These are phyloP conservation scores for Saturnispora galanensis DNA, from an alignment of 805 yeast genomes.

Conservation along the genomic window DNA sequence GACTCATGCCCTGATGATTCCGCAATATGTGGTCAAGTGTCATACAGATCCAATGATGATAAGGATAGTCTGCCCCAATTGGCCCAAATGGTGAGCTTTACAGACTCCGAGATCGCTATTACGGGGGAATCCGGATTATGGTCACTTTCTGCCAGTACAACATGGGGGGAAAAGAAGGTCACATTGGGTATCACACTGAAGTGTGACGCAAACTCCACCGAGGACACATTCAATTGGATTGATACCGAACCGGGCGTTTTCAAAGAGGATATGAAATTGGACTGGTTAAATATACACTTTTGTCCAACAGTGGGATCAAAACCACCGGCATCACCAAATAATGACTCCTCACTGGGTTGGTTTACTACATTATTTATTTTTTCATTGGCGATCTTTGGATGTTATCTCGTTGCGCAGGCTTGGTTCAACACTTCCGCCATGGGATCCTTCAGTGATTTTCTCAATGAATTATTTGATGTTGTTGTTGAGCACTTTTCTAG, in stretches of 20 bases:
- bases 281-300: constrained; percentile 18
- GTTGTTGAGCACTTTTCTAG: constrained; percentile 46
- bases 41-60: constrained; percentile 40
- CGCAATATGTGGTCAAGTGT: constrained; percentile 69
- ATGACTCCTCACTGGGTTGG: constrained; percentile 60
- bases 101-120: constrained; percentile 24
- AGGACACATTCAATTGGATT: constrained; percentile 11
- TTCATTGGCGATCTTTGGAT: constrained; percentile 56
- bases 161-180: constrained; percentile 61
- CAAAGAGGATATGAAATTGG: neutral
- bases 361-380: constrained; percentile 75
- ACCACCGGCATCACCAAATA: constrained; percentile 15
- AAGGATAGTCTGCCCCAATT: constrained; percentile 42
- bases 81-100: constrained; percentile 23
- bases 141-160: constrained; percentile 32
- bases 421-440: constrained; percentile 62
- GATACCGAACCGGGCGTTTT: constrained; percentile 3
- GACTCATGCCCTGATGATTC: constrained; percentile 60
- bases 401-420: constrained; percentile 63
- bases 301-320: constrained; percentile 5
- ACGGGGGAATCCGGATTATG: constrained; percentile 17
- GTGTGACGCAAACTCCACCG: constrained; percentile 18
- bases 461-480: constrained; percentile 65
- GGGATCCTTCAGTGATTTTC: constrained; percentile 58
- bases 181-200: constrained; percentile 40